A percentile compares a stretch with the other conserved stretches of the same genome.
These are phyloP conservation scores for Phialocephala sp. DNA, from an alignment of 2,329 filamentous ascomycete genomes.

Conservation along the genomic window DNA sequence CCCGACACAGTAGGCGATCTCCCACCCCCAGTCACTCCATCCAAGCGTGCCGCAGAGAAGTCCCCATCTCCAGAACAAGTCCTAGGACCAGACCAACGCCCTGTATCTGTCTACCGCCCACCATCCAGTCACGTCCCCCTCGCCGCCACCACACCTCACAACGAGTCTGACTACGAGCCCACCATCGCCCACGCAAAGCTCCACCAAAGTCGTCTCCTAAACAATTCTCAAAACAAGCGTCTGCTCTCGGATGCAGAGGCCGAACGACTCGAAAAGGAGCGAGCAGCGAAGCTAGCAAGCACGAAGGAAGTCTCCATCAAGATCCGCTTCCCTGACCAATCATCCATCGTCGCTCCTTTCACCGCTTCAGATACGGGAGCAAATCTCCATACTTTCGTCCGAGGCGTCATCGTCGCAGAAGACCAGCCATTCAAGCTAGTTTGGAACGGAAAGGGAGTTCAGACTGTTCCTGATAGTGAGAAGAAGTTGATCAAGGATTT, in stretches of 20 bases:
- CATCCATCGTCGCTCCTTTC: slow-evolving; percentile 75
- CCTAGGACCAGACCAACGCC: slow-evolving; percentile 47
- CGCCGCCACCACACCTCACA: slow-evolving; percentile 70
- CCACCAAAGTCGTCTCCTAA: slow-evolving; percentile 71
- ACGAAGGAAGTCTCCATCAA: slow-evolving; percentile 75
- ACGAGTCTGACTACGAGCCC: slow-evolving; percentile 78
- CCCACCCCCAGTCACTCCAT: slow-evolving; percentile 16
- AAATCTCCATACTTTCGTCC: slow-evolving; percentile 76
- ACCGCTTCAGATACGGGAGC: slow-evolving; percentile 70
- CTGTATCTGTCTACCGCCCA: slow-evolving; percentile 77
- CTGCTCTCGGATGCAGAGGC: slow-evolving; percentile 85
- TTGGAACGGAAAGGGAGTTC: slow-evolving; percentile 35
- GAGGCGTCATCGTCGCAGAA: slow-evolving; percentile 69
- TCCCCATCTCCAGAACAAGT: slow-evolving; percentile 17
- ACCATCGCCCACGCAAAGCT: slow-evolving; percentile 77
- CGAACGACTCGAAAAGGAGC: slow-evolving; percentile 69
- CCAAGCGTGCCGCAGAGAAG: slow-evolving; percentile 26
- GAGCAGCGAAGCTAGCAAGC: slow-evolving; percentile 67
- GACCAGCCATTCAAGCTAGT: slow-evolving; percentile 72
- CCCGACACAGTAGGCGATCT: slow-evolving; percentile 12
- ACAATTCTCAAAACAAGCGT: slow-evolving; percentile 71
- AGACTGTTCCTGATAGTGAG: slow-evolving; percentile 50
- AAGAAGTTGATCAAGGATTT: slow-evolving; percentile 72
- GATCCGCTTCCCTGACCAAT: slow-evolving; percentile 87
- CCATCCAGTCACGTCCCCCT: slow-evolving; percentile 76